Base-by-base conservation (phyloP, 352 stramenopile genomes). In the Phytophthora colocasiae region DNA sequence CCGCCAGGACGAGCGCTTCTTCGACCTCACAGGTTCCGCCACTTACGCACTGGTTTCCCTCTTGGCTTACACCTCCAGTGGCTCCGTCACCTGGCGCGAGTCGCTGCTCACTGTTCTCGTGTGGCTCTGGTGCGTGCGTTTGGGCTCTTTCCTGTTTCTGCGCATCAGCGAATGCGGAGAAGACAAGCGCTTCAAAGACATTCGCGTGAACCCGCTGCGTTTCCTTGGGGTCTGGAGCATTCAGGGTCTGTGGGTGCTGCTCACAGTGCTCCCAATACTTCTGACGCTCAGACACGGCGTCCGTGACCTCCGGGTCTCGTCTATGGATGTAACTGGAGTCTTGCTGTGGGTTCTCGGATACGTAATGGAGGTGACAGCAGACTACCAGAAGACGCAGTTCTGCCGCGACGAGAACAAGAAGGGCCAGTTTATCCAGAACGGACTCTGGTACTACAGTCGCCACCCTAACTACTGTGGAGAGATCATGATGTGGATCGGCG, bases 381-480 rank as follows among this genome's bases (percentile, higher is more conserved):
- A 97, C 70, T 75, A 74, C 32, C 89, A 97, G 71, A 97, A 97
- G 81, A 90, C 74, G 19, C 68, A 78, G 58, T 97, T 96, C 68
- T 82, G 80, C 15, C 72, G 55, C 22, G 75, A 92, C 58, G 29
- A 71, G 38, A 44, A 58, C 52, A 94, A 95, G 60, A 81, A 93
- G 53, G 80, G 73, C 50, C 78, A 87, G 63, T 97, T 96, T 60
- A 97, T 97, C 50, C 77, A 78, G 26, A 73, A 59, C 6, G 91
- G 91, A 0, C 71, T 98, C 6, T 98, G 92, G 92, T 57, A 64
- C 56, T 97, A 93, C 62, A 96, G 81, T 54, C 88, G 94, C 38
- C 95, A 98, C 83, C 95, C 93, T 0, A 98, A 98, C 63, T 98
- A 98, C 68, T 89, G 87, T 27, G 92, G 92, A 5, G 95, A 98